Base-by-base conservation (phyloP, 768 basidiomycete species). In the Trametopsis cervina region DNA sequence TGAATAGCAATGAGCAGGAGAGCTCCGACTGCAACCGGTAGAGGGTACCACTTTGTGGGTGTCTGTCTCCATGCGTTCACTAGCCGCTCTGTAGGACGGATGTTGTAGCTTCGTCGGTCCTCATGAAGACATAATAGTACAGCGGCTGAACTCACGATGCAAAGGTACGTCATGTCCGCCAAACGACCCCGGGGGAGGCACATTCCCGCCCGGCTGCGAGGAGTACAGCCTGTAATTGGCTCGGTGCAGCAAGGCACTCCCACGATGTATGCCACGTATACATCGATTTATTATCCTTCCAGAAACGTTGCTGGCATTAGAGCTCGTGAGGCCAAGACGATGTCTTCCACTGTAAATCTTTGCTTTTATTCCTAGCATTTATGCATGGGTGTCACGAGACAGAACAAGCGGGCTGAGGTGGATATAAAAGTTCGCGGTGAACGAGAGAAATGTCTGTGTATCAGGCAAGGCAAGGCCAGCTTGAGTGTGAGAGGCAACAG, bases 41-140 rank as follows among this genome's bases (percentile, higher is more conserved):
- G 76, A 9, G 94, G 94, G 57, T 94, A 95, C 94, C 94, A 98
- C 66, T 83, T 89, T 27, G 88, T 93, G 0, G 91, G 90, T 0
- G 94, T 93, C 59, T 83, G 72, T 4, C 76, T 82, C 89, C 89
- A 92, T 22, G 89, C 88, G 51, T 76, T 74, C 23, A 85, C 70
- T 5, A 94, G 65, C 61, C 74, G 79, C 37, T 76, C 86, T 83
- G 63, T n/a, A 21, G 42, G 13, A 44, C 25, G 33, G 29, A 23
- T 6, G 17, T 1, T 11, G 15, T n/a, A 23, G 26, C 38, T 26
- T 37, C 37, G 42, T 37, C 41, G n/a, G n/a, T n/a, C n/a, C n/a
- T n/a, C 29, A 33, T 7, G 29, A 7, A 33, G 29, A 33, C 29
- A 7, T 15, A 33, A 33, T 15, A n/a, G n/a, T n/a, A 46, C 40